Percentiles rank a stretch among this genome's conserved stretches.
Evolutionary conservation across 768 basidiomycete genomes (phyloP).

Genomic region (Dentipellis fragilis): DNA sequence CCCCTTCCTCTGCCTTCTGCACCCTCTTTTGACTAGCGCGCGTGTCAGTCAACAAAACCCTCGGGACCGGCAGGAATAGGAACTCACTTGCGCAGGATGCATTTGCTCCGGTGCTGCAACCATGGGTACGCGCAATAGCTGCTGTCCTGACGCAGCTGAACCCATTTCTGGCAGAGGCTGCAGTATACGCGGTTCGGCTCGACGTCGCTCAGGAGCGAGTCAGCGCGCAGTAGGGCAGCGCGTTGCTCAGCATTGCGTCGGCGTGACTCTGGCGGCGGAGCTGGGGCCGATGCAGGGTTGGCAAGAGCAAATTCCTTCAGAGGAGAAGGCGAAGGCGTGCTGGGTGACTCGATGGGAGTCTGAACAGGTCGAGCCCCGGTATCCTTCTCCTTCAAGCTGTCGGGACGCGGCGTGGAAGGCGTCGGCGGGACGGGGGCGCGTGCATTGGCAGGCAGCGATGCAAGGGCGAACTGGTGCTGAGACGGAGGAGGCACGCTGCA

Average conservation of each 20-base stretch:
- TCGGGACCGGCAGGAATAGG: background rate
- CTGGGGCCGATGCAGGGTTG: background rate
- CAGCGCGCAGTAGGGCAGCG: constrained; percentile 58
- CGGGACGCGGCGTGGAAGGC: constrained; percentile 1
- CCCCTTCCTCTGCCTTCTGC: constrained; percentile 18
- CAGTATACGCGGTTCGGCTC: constrained; percentile 64
- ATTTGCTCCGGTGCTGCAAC: constrained; percentile 70
- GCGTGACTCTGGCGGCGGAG: constrained; percentile 43
- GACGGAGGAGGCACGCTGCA: constrained; percentile 24
- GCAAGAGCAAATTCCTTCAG: constrained; percentile 1
- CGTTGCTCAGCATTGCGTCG: constrained; percentile 74
- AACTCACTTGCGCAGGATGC: constrained; percentile 60
- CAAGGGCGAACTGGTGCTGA: constrained; percentile 23
- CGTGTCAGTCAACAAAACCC: background rate
- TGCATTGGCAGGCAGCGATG: constrained; percentile 19
- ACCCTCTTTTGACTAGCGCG: constrained; percentile 8
- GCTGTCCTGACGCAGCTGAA: constrained; percentile 70
- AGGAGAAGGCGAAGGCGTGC: background rate
- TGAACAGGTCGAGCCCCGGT: background rate
- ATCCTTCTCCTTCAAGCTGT: constrained; percentile 3
- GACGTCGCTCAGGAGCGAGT: constrained; percentile 54
- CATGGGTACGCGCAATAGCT: constrained; percentile 78
- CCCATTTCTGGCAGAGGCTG: constrained; percentile 70
- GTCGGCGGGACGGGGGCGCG: constrained; percentile 6
- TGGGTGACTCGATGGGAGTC: background rate